Percentiles rank a stretch among this genome's conserved stretches.
Conservation (phyloP, 805 yeast genomes). For the Kazachstania kunashirensis region DNA sequence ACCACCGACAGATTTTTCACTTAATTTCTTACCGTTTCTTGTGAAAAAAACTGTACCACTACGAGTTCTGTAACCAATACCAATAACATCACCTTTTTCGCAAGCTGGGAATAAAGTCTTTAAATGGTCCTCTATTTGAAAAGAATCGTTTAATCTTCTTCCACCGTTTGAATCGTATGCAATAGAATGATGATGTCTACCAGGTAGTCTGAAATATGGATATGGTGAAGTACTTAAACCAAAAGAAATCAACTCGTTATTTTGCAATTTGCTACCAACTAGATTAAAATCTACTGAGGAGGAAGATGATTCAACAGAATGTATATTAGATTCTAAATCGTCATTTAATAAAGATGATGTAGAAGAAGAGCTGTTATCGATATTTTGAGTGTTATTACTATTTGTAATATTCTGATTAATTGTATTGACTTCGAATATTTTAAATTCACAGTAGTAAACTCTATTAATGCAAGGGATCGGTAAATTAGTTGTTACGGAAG, state of each 20-base stretch:
- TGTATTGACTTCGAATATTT: constrained; percentile 58
- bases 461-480: constrained; percentile 79
- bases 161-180: constrained; percentile 83
- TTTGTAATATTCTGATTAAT: constrained; percentile 1
- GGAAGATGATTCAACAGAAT: neutral
- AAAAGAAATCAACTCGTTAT: constrained; percentile 47
- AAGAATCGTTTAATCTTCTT: constrained; percentile 73
- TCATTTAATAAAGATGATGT: constrained; percentile 5
- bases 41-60: constrained; percentile 88
- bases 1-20: constrained; percentile 74
- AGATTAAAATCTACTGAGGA: neutral
- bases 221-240: constrained; percentile 85
- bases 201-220: constrained; percentile 89
- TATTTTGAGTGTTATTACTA: neutral
- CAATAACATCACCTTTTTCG: constrained; percentile 82
- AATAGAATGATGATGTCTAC: constrained; percentile 74
- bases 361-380: neutral
- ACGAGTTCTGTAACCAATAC: constrained; percentile 77
- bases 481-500: constrained; percentile 67
- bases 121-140: constrained; percentile 37
- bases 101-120: constrained; percentile 47
- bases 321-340: neutral
- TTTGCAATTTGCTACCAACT: constrained; percentile 1
- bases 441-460: constrained; percentile 82
- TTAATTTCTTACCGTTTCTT: constrained; percentile 81